Evolutionary conservation across 2,329 filamentous ascomycete genomes (phyloP), one percentile per base, ranked within the genome.

Genomic region (Arthroderma sp.): DNA sequence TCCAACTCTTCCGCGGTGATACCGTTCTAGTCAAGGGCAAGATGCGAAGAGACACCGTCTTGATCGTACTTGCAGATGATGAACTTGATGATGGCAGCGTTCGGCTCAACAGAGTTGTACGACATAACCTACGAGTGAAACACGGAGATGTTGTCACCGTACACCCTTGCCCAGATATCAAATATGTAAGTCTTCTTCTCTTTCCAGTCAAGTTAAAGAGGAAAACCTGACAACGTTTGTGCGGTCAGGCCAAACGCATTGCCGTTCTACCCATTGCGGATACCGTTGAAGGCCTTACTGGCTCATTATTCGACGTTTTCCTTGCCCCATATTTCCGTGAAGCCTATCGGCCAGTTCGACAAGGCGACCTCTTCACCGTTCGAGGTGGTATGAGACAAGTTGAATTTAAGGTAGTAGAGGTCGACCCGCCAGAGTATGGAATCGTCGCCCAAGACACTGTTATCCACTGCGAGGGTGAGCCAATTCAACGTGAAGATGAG

Each of bases 311-410:
- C 77, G 93, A 98, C 70, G 93, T 97, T 67, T 98, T 94, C 84
- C 90, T 98, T 65, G 93, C 93, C 60, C 93, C 93, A 68, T 98
- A 98, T 79, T 98, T 98, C 86, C 89, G 91, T 68, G 93, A 98
- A 81, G 91, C 93, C 63, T 98, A 98, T 80, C 83, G 93, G 72
- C 93, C 93, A 57, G 90, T 98, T 61, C 86, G 91, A 72, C 93
- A 97, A 80, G 93, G 93, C 67, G 93, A 98, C 70, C 83, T 96
- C 58, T 98, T 98, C 81, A 96, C 91, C 72, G 89, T 93, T 61
- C 87, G 93, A 68, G 93, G 91, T 76, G 91, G 91, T 71, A 98
- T 98, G 93, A 85, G 93, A 73, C 91, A 96, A 75, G 93, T 98
- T 37, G 93, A 98, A 72, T 98, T 98, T 80, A 98, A 98, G 81